Evolutionary conservation across 805 yeast species (phyloP), one percentile per base, ranked within the genome.

Genomic region (Metschnikowia peoriensis): DNA sequence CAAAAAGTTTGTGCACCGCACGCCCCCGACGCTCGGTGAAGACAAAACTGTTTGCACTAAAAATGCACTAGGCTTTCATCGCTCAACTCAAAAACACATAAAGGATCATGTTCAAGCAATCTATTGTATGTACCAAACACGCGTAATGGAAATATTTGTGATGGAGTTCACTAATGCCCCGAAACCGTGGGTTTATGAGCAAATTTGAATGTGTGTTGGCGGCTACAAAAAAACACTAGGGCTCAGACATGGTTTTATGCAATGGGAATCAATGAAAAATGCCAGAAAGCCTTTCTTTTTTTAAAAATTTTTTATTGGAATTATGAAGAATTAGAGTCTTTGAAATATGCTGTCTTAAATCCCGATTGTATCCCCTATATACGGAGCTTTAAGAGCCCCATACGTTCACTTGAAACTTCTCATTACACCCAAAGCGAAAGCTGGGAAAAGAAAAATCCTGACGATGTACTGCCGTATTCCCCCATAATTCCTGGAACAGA

Each of bases 61-160:
- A 16, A 28, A n/a, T 14, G n/a, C 14, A 11, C n/a, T 11, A 12
- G n/a, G 49, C 34, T 28, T 34, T 16, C 46, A 47, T 41, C 38
- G 46, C 22, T 29, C 11, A 35, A 35, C 37, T 15, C 52, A n/a
- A 10, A 40, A 22, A 44, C 43, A n/a, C 48, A 39, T 6, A 46
- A 17, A 39, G 39, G 48, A 54, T 44, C 59, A 72, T 72, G 76
- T 69, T 71, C 61, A 72, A 73, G 70, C 76, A 70, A 62, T 65
- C 75, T 59, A 69, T 71, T 67, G 76, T 72, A 72, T 60, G 76
- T 72, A 63, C 46, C 22, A 43, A 16, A 15, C 9, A 8, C 14
- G 9, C 14, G n/a, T 8, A 41, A 9, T 7, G 3, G 5, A 14
- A 41, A 12, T 11, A 9, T 28, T 16, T 39, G 15, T 2, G 32